Conservation (phyloP, 2,329 filamentous ascomycete genomes). For the Verticillium tricorpus region DNA sequence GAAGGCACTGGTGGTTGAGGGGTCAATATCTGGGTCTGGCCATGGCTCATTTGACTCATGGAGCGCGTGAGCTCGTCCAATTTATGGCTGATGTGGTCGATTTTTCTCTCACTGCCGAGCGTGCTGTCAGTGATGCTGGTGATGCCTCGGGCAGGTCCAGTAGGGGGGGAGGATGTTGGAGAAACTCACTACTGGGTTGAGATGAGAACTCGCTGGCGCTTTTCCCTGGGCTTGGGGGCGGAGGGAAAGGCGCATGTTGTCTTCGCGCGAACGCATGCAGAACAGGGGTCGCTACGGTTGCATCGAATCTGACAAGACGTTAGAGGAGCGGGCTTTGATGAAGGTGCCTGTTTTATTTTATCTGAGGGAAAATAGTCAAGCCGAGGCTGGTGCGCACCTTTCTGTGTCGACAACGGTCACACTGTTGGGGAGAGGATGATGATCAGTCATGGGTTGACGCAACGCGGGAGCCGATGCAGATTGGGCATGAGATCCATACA, state of each 20-base stretch:
- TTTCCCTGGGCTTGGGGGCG: constrained; percentile 24
- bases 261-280: constrained; percentile 29
- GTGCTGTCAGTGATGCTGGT: too few species aligned
- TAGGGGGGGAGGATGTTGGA: too few species aligned
- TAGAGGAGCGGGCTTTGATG: background rate
- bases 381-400: background rate
- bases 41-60: constrained; percentile 22
- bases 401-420: background rate
- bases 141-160: too few species aligned
- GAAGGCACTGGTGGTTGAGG: background rate
- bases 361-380: background rate
- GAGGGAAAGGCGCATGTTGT: constrained; percentile 28
- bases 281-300: constrained; percentile 30
- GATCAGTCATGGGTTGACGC: background rate
- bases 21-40: constrained; percentile 5
- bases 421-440: background rate
- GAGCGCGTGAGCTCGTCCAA: constrained; percentile 27
- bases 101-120: constrained; percentile 28
- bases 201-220: constrained; percentile 30
- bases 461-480: constrained; percentile 13
- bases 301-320: constrained; percentile 24
- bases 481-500: constrained; percentile 11
- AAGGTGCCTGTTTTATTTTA: background rate
- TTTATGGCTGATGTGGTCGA: constrained; percentile 30
- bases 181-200: constrained; percentile 30